Evolutionary conservation across 2,329 filamentous ascomycete genomes (phyloP).

Genomic region (Chaetomium strumarium): DNA sequence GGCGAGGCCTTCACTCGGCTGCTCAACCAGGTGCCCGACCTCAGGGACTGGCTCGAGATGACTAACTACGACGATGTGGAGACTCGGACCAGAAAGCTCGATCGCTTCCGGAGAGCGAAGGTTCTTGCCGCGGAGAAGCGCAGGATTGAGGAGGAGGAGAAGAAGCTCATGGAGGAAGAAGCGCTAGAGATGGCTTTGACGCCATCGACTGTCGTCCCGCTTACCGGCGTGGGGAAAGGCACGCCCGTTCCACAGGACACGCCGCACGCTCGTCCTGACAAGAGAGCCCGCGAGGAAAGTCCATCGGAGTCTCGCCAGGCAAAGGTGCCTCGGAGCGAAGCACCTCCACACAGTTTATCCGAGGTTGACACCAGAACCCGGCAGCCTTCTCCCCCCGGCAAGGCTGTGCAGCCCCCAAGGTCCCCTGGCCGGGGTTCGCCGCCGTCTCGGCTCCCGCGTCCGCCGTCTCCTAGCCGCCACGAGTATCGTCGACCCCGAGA

Average conservation of each 20-base stretch:
- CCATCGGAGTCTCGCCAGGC: neutral
- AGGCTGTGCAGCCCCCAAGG: neutral
- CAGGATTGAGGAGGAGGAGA: slow-evolving; percentile 23
- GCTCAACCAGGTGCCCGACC: slow-evolving; percentile 18
- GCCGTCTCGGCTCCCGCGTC: slow-evolving; percentile 4
- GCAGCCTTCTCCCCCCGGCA: neutral
- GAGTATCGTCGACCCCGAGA: slow-evolving; percentile 9
- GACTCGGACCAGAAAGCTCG: slow-evolving; percentile 20
- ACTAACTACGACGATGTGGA: slow-evolving; percentile 23
- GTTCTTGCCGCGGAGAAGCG: slow-evolving; percentile 21
- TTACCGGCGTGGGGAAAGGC: slow-evolving; percentile 1
- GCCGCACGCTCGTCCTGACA: neutral
- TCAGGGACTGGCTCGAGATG: slow-evolving; percentile 24
- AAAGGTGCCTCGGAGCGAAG: slow-evolving; percentile 8
- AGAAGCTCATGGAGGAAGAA: slow-evolving; percentile 24
- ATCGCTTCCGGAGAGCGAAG: slow-evolving; percentile 20
- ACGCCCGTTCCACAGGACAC: neutral
- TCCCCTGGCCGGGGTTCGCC: neutral
- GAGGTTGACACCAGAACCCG: neutral
- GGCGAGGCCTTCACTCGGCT: slow-evolving; percentile 14
- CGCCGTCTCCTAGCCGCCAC: slow-evolving; percentile 2
- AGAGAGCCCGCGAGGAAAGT: slow-evolving; percentile 10
- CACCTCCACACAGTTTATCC: neutral
- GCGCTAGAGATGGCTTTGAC: slow-evolving; percentile 20
- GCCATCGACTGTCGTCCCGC: slow-evolving; percentile 4